Conservation (phyloP, 345 rosid genomes). For the Iberis pinnata region DNA sequence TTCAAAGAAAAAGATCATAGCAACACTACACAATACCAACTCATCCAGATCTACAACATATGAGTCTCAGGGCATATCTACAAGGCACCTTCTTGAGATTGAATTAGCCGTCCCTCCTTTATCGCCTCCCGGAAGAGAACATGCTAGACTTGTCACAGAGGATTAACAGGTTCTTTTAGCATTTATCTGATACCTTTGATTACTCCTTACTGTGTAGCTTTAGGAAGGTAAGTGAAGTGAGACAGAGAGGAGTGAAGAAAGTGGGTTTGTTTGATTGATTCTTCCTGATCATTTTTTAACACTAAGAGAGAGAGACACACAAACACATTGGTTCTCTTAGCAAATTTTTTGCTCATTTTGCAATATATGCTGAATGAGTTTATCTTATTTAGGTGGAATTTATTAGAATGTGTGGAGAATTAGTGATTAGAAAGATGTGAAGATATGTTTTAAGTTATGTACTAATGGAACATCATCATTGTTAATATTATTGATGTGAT, state of each 20-base stretch:
- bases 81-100: constrained; percentile 47
- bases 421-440: too few species aligned
- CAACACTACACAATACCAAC: constrained; percentile 40
- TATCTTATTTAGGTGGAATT: too few species aligned
- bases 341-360: not conserved
- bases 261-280: constrained; percentile 14
- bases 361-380: too few species aligned
- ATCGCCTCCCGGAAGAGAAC: constrained; percentile 59
- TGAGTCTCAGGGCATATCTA: constrained; percentile 40
- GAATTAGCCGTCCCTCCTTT: constrained; percentile 67
- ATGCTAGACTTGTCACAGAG: constrained; percentile 19
- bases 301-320: not conserved
- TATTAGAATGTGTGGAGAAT: too few species aligned
- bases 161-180: constrained; percentile 15
- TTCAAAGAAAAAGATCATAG: constrained; percentile 47
- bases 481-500: too few species aligned
- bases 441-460: too few species aligned
- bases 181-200: not conserved
- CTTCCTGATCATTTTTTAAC: constrained; percentile 6
- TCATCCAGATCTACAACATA: constrained; percentile 44
- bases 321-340: not conserved
- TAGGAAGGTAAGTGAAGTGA: constrained; percentile 22
- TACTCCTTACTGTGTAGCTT: constrained; percentile 18
- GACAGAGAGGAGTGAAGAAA: constrained; percentile 14
- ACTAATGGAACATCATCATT: too few species aligned